phyloP scores from a whole-genome alignment of 1,284 basidiomycete genomes.

The Lignosus rhinocerotis region DNA sequence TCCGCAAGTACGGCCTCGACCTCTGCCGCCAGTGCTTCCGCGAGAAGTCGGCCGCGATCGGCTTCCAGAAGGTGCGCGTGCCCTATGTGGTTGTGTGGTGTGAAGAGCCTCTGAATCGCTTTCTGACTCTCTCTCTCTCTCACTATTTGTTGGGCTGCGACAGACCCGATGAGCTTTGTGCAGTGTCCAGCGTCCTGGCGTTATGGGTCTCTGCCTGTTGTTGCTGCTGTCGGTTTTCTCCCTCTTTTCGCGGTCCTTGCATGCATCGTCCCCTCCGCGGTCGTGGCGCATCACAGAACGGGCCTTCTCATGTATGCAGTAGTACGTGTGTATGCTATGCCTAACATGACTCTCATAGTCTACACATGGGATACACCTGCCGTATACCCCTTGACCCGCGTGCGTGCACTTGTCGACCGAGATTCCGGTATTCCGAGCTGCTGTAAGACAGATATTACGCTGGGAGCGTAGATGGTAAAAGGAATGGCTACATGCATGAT shows the following conservation, averaged over 20 bases:
- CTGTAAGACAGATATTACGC: not conserved
- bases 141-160: too few relatives aligned
- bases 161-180: conserved; percentile 27
- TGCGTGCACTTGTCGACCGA: too few relatives aligned
- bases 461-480: too few relatives aligned
- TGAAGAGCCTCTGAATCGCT: not conserved
- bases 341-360: conserved; percentile 23
- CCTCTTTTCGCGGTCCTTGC: conserved; percentile 6
- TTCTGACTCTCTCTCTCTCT: not conserved
- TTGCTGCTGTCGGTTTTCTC: conserved; percentile 17
- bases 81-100: not conserved
- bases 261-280: not conserved
- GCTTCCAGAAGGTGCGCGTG: conserved; percentile 86
- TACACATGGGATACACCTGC: conserved; percentile 17
- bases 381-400: not conserved
- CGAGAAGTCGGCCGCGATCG: conserved; percentile 91
- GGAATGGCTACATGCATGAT: not conserved
- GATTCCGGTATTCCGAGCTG: too few relatives aligned
- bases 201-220: conserved; percentile 7
- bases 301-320: conserved; percentile 28
- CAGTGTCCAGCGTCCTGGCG: too few relatives aligned
- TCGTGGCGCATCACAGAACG: conserved; percentile 13
- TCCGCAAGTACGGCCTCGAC: conserved; percentile 93
- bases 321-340: conserved; percentile 28
- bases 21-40: conserved; percentile 99